Evolutionary conservation across 306 rosid genomes (phyloP).

Genomic region (Pueraria montana): DNA sequence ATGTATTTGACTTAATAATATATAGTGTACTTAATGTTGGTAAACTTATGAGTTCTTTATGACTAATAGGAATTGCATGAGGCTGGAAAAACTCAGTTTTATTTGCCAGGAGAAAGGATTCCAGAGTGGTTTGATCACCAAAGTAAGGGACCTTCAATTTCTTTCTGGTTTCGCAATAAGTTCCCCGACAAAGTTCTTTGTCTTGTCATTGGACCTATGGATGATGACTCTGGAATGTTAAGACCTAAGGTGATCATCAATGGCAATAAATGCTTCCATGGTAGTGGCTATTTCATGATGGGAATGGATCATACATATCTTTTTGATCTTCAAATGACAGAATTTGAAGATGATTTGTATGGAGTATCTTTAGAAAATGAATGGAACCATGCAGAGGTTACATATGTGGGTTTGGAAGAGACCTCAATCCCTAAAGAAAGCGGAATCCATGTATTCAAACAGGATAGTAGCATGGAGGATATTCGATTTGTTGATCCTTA

Average conservation of each 20-base stretch:
- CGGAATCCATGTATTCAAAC: conserved; percentile 9
- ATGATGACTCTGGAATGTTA: conserved; percentile 4
- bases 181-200: neutral
- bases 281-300: neutral
- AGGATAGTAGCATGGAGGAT: neutral
- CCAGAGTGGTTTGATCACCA: conserved; percentile 13
- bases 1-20: neutral
- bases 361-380: neutral
- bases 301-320: neutral
- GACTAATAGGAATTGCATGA: neutral
- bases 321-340: neutral
- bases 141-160: conserved; percentile 6
- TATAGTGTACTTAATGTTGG: neutral
- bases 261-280: neutral
- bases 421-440: neutral
- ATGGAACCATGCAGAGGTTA: conserved; percentile 10
- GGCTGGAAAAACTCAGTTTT: neutral
- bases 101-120: conserved; percentile 13
- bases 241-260: neutral
- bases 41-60: neutral
- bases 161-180: conserved; percentile 19
- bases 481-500: neutral
- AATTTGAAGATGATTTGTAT: neutral
- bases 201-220: neutral
- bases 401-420: neutral